Evolutionary conservation across 768 basidiomycete genomes (phyloP).

Genomic region (Lactifluus rugatus): DNA sequence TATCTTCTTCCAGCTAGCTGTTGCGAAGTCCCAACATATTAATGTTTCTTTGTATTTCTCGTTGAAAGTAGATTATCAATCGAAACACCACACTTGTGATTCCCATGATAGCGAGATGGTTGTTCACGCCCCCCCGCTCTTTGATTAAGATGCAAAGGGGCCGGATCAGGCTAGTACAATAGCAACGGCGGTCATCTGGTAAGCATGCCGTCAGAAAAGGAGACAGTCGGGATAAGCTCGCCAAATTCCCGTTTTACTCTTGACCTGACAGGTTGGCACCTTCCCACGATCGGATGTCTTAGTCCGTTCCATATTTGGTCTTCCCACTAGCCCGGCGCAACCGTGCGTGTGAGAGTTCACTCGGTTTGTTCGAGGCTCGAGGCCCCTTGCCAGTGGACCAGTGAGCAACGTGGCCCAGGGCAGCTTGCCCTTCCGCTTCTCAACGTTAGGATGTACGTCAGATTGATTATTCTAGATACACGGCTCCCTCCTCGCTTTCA

Average conservation of each 20-base stretch:
- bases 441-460: slow-evolving; percentile 13
- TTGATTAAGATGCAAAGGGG: neutral
- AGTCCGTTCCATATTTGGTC: neutral
- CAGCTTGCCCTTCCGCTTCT: neutral
- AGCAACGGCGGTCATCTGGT: neutral
- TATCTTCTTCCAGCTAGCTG: slow-evolving; percentile 12
- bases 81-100: neutral
- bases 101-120: neutral
- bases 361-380: too few relatives aligned
- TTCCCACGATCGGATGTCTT: slow-evolving; percentile 11
- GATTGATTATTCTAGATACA: neutral
- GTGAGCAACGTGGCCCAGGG: slow-evolving; percentile 4
- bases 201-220: neutral
- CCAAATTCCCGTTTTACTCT: slow-evolving; percentile 8
- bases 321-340: slow-evolving; percentile 8
- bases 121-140: neutral
- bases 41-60: slow-evolving; percentile 16
- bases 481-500: neutral
- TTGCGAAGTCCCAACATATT: slow-evolving; percentile 4
- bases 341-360: neutral
- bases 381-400: neutral
- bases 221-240: neutral
- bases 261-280: neutral
- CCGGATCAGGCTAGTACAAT: slow-evolving; percentile 1
- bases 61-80: slow-evolving; percentile 17